phyloP scores from a whole-genome alignment of 164 flowering plant species.

The Saururus chinensis region DNA sequence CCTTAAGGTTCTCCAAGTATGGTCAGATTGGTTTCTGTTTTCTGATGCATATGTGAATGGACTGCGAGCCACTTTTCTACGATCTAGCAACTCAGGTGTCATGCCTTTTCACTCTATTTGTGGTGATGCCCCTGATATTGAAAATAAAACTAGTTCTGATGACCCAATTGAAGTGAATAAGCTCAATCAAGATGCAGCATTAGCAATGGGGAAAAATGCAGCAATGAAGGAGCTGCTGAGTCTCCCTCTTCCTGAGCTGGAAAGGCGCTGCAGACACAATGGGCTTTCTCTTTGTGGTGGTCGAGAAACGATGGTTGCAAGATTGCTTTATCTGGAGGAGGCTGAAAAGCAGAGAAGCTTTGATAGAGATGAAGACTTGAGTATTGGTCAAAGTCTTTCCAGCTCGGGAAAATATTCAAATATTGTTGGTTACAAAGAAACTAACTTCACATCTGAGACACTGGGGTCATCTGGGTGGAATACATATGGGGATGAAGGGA shows the following conservation, averaged over 20 bases:
- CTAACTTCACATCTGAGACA: conserved; percentile 28
- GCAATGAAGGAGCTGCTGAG: conserved; percentile 67
- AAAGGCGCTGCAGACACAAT: conserved; percentile 94
- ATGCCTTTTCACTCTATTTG: conserved; percentile 79
- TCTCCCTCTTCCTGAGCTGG: conserved; percentile 87
- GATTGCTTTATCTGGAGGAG: conserved; percentile 90
- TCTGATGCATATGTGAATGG: conserved; percentile 99
- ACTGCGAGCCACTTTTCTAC: conserved; percentile 85
- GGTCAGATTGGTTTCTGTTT: conserved; percentile 99
- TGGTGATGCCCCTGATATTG: conserved; percentile 86
- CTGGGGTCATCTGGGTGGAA: conserved; percentile 44
- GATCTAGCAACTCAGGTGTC: conserved; percentile 84
- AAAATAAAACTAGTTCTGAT: conserved; percentile 37
- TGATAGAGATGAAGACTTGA: conserved; percentile 67
- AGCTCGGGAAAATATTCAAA: conserved; percentile 32
- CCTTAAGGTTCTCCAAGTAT: conserved; percentile 92
- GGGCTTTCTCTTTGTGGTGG: conserved; percentile 98
- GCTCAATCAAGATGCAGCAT: conserved; percentile 65
- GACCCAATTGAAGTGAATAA: conserved; percentile 40
- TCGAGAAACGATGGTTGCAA: conserved; percentile 90
- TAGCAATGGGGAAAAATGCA: conserved; percentile 96
- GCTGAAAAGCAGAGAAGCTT: conserved; percentile 75
- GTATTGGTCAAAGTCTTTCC: conserved; percentile 37
- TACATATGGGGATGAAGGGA: conserved; percentile 36
- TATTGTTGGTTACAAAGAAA: conserved; percentile 28